These are phyloP conservation scores for Dimocarpus longan DNA, from an alignment of 345 rosid genomes.

Conservation along the genomic window DNA sequence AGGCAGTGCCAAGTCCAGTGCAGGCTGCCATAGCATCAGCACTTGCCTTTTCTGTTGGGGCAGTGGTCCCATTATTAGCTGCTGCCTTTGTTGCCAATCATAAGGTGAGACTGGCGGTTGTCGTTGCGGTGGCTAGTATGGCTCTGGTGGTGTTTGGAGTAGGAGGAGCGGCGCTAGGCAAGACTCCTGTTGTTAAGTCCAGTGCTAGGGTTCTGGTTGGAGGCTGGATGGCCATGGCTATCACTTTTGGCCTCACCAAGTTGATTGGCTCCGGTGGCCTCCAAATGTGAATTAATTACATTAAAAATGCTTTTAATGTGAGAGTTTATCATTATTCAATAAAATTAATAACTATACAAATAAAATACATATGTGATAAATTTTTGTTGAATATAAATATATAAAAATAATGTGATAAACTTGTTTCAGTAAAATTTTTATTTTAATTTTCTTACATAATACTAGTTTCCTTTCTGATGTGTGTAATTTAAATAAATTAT, in stretches of 20 bases:
- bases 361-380: too few species aligned
- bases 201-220: constrained; percentile 58
- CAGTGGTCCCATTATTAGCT: constrained; percentile 52
- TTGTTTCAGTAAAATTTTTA: too few species aligned
- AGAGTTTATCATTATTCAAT: too few species aligned
- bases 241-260: constrained; percentile 73
- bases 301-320: too few species aligned
- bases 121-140: constrained; percentile 49
- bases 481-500: too few species aligned
- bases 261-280: constrained; percentile 40
- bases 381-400: too few species aligned
- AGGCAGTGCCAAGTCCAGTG: constrained; percentile 56
- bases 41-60: constrained; percentile 68
- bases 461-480: too few species aligned
- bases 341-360: too few species aligned
- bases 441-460: too few species aligned
- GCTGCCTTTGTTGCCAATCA: constrained; percentile 59
- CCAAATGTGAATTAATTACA: not conserved
- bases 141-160: constrained; percentile 58
- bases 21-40: constrained; percentile 78
- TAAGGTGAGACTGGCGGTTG: constrained; percentile 49
- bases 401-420: too few species aligned
- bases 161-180: constrained; percentile 59
- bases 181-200: constrained; percentile 49
- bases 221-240: constrained; percentile 75